These are phyloP conservation scores for Aspergillus jensenii DNA, from an alignment of 2,329 filamentous ascomycete genomes.

Conservation along the genomic window DNA sequence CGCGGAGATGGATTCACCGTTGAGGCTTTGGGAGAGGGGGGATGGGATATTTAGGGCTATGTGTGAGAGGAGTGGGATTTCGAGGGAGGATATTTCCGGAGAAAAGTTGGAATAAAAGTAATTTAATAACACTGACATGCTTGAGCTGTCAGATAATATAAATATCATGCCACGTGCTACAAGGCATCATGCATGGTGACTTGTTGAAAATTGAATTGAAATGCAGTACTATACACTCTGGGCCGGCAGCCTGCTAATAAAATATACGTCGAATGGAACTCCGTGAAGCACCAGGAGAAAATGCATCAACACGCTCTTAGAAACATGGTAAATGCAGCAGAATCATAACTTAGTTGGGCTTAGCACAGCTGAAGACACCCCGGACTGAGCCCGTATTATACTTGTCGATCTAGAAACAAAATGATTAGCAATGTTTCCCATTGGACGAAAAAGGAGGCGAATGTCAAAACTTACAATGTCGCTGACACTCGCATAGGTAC, in stretches of 20 bases:
- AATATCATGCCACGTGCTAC: too few species aligned
- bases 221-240: constrained; percentile 7
- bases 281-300: background rate
- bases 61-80: constrained; percentile 84
- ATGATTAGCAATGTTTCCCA: background rate
- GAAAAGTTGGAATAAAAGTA: background rate
- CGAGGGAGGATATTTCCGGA: constrained; percentile 35
- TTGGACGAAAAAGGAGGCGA: background rate
- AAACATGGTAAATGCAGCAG: constrained; percentile 2
- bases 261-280: constrained; percentile 3
- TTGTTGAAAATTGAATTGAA: background rate
- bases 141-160: too few species aligned
- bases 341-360: background rate
- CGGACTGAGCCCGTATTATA: constrained; percentile 63
- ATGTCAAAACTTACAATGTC: constrained; percentile 31
- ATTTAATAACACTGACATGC: background rate
- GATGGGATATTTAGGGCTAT: constrained; percentile 82
- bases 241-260: constrained; percentile 3
- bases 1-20: constrained; percentile 78
- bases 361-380: constrained; percentile 67
- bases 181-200: background rate
- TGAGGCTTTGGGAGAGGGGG: constrained; percentile 65
- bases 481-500: constrained; percentile 67
- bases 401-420: constrained; percentile 53
- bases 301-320: constrained; percentile 8